Conservation (phyloP, 2,329 filamentous ascomycete genomes). For the Helicocarpus griseus region DNA sequence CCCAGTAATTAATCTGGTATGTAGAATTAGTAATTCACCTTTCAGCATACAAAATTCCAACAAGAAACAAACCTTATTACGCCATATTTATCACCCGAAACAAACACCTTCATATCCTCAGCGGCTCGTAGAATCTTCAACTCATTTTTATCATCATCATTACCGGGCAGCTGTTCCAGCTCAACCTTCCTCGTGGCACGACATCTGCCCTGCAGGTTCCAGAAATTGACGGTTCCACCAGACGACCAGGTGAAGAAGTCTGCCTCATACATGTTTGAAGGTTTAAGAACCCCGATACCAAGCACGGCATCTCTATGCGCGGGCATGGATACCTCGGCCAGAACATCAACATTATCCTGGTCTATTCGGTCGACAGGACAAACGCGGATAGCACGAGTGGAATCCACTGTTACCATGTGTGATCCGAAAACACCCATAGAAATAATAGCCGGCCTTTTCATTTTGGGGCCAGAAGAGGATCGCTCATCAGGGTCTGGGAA, state of each 20-base stretch:
- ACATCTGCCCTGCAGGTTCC: slow-evolving; percentile 64
- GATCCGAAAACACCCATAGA: slow-evolving; percentile 60
- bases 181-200: slow-evolving; percentile 56
- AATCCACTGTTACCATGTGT: slow-evolving; percentile 66
- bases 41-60: not conserved
- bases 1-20: slow-evolving; percentile 25
- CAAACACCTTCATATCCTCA: slow-evolving; percentile 53
- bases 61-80: slow-evolving; percentile 48
- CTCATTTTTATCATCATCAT: slow-evolving; percentile 45
- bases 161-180: slow-evolving; percentile 51
- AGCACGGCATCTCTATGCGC: slow-evolving; percentile 53
- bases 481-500: slow-evolving; percentile 16
- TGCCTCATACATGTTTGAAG: slow-evolving; percentile 52
- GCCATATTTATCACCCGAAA: slow-evolving; percentile 82
- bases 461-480: slow-evolving; percentile 15
- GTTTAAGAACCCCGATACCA: slow-evolving; percentile 59
- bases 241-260: slow-evolving; percentile 85
- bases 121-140: slow-evolving; percentile 51
- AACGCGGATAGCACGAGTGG: slow-evolving; percentile 60
- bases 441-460: slow-evolving; percentile 40
- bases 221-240: slow-evolving; percentile 71
- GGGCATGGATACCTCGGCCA: slow-evolving; percentile 33
- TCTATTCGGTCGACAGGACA: slow-evolving; percentile 39
- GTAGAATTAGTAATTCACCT: slow-evolving; percentile 13
- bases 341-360: slow-evolving; percentile 21